Evolutionary conservation across 129 eudicot genomes (phyloP), one percentile per base, ranked within the genome.

Genomic region (Sambucus nigra): DNA sequence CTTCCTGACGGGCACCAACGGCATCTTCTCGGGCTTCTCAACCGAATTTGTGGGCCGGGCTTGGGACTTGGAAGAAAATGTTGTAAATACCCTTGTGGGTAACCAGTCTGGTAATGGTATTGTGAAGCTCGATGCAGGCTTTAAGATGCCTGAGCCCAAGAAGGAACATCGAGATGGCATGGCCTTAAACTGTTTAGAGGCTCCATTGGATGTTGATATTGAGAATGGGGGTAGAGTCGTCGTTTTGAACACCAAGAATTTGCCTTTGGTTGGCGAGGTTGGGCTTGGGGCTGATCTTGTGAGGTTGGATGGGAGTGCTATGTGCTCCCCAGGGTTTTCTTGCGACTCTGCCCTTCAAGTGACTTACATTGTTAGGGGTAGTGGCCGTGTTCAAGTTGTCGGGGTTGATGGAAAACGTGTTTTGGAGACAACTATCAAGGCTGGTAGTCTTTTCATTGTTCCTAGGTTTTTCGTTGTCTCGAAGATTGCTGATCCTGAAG

Each of bases 261-360:
- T 69, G 70, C 81, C 81, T 31, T 61, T 70, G 73, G 76, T 75
- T 18, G 76, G 76, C 7, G 81, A 75, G 59, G 69, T 69, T 31
- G 81, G 81, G 7, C 62, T 75, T 4, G 73, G 81, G 0, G 81
- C 81, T 10, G 76, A 75, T 53, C 69, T 69, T 19, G 76, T 75
- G 7, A 65, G 65, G 69, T n/a, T 75, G 20, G 53, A 69, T 22
- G 66, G 73, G 44, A 65, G 60, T 25, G 67, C 81, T 11, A 70
- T 70, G 66, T 64, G 65, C 56, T 63, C 70, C 18, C 76, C 70
- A 17, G 65, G 65, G 6, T 70, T 63, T 39, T 62, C 70, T 3
- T 63, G 69, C 25, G 81, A 75, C 66, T 70, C 65, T 1, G 65
- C 70, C 9, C 32, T 57, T 11, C 76, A 69, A 53, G 76, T 75